Percentiles rank a stretch among this genome's conserved stretches.
phyloP scores from a whole-genome alignment of 805 yeast genomes.

The Starmerella sirachaensis region DNA sequence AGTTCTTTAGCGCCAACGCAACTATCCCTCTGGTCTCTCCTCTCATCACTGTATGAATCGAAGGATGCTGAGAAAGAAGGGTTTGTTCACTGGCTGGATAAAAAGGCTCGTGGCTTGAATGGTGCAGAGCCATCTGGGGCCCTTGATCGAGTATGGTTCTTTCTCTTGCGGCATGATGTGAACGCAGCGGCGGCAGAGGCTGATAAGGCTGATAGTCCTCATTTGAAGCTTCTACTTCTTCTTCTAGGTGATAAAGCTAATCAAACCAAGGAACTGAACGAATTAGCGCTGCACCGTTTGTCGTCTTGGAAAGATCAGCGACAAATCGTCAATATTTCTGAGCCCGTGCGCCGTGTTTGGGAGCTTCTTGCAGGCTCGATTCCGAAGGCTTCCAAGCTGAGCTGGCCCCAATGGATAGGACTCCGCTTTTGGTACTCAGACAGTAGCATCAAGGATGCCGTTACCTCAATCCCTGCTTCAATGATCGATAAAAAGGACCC shows the following conservation, averaged over 20 bases:
- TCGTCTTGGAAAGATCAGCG: constrained; percentile 47
- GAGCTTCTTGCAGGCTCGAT: constrained; percentile 40
- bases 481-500: constrained; percentile 2
- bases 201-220: constrained; percentile 49
- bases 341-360: constrained; percentile 45
- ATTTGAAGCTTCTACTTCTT: constrained; percentile 58
- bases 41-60: too few relatives aligned
- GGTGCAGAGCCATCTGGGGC: too few relatives aligned
- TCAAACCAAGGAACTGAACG: constrained; percentile 30
- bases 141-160: too few relatives aligned
- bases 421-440: constrained; percentile 42
- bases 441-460: constrained; percentile 29
- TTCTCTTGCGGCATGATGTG: too few relatives aligned
- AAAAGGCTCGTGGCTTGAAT: too few relatives aligned
- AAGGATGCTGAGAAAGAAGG: too few relatives aligned
- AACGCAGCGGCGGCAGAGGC: too few relatives aligned
- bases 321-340: constrained; percentile 38
- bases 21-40: too few relatives aligned
- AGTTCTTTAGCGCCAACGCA: too few relatives aligned
- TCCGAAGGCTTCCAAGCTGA: constrained; percentile 29
- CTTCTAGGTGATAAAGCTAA: constrained; percentile 46
- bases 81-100: too few relatives aligned
- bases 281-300: constrained; percentile 53
- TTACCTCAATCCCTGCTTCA: constrained; percentile 4
- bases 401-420: constrained; percentile 57